Evolutionary conservation across 257 asterid species (phyloP).

Genomic region (Gardenia jasminoides): DNA sequence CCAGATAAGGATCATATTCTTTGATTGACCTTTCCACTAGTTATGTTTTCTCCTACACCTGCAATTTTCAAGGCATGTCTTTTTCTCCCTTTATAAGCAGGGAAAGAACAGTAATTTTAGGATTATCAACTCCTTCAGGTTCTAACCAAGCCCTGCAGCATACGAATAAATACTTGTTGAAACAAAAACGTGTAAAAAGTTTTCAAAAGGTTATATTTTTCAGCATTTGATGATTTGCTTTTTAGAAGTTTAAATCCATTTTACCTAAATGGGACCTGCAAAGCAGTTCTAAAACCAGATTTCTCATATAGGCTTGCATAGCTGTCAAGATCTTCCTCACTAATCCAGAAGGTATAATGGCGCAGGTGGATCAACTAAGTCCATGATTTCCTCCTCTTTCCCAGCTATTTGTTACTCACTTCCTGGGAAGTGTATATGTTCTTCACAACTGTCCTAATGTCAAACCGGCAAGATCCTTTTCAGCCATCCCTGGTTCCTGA

Average conservation of each 20-base stretch:
- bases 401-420: conserved; percentile 52
- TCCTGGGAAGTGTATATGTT: conserved; percentile 54
- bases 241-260: too few relatives aligned
- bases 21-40: conserved; percentile 45
- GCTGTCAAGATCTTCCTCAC: conserved; percentile 32
- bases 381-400: conserved; percentile 60
- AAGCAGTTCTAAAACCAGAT: conserved; percentile 39
- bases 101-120: conserved; percentile 33
- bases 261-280: conserved; percentile 42
- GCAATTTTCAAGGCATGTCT: conserved; percentile 30
- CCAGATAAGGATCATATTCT: conserved; percentile 38
- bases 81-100: conserved; percentile 53
- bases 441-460: conserved; percentile 50
- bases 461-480: conserved; percentile 57
- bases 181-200: background rate
- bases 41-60: conserved; percentile 27
- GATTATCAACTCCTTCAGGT: conserved; percentile 17
- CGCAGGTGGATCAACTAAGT: conserved; percentile 34
- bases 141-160: conserved; percentile 23
- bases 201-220: background rate
- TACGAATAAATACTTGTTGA: too few relatives aligned
- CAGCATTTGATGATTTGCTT: background rate
- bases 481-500: conserved; percentile 39
- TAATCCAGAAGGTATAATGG: conserved; percentile 36
- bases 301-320: conserved; percentile 31